A percentile compares a stretch with the other conserved stretches of the same genome.
Conservation (phyloP, 129 eudicot genomes). For the Chrysanthemum seticuspe region DNA sequence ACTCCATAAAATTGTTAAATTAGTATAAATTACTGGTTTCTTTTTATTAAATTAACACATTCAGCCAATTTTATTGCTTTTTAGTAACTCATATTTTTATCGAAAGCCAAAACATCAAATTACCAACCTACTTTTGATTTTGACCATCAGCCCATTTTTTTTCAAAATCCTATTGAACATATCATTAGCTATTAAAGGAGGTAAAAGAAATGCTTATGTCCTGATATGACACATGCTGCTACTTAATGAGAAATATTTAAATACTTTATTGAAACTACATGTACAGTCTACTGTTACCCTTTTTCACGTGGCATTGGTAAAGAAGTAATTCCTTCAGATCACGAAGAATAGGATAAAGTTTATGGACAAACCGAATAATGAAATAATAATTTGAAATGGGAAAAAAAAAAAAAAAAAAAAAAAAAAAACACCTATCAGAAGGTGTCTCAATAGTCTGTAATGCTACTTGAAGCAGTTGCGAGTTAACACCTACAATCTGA, state of each 20-base stretch:
- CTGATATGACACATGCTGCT: slow-evolving; percentile 4
- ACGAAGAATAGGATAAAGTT: not conserved
- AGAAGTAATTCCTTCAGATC: slow-evolving; percentile 5
- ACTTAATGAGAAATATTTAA: not conserved
- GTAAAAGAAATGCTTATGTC: slow-evolving; percentile 3
- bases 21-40: no score
- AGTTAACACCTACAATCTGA: slow-evolving; percentile 67
- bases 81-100: not conserved
- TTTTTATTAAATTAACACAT: no score
- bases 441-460: slow-evolving; percentile 48
- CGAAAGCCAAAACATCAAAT: not conserved
- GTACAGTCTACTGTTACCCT: not conserved
- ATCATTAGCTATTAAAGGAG: slow-evolving; percentile 1
- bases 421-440: slow-evolving; percentile 46
- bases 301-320: slow-evolving; percentile 4
- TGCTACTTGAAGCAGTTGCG: slow-evolving; percentile 78
- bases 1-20: no score
- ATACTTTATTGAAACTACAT: slow-evolving; percentile 1
- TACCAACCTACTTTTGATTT: not conserved
- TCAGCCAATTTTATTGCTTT: slow-evolving; percentile 15
- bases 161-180: not conserved
- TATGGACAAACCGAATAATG: no score
- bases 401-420: no score
- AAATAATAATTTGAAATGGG: not conserved
- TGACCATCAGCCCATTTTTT: slow-evolving; percentile 3